phyloP scores from a whole-genome alignment of 768 basidiomycete species.

The Naganishia friedmannii region DNA sequence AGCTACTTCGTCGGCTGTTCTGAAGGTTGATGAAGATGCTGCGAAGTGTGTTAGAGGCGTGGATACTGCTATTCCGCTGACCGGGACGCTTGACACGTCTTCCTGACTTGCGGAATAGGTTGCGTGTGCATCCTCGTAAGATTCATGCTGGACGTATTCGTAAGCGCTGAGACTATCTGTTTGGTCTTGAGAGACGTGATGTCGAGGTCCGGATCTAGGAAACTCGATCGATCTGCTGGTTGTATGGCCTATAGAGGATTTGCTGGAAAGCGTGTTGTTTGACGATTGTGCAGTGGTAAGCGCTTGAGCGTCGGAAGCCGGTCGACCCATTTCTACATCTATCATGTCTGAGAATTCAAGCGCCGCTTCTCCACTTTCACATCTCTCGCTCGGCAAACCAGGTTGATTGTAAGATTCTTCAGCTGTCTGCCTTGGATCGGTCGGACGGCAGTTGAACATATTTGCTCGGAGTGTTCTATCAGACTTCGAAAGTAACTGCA shows the following conservation, averaged over 20 bases:
- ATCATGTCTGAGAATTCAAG: not conserved
- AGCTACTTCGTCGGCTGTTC: not conserved
- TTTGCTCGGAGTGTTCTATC: conserved; percentile 1
- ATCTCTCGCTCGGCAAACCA: not conserved
- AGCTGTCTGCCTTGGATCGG: not conserved
- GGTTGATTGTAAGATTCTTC: not conserved
- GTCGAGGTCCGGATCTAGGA: not conserved
- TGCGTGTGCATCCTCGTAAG: not conserved
- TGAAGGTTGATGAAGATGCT: not conserved
- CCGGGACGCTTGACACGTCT: not conserved
- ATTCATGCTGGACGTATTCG: not conserved
- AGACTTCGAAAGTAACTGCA: conserved; percentile 1
- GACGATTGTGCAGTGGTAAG: not conserved
- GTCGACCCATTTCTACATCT: not conserved
- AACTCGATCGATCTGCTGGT: conserved; percentile 1
- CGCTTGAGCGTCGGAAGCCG: not conserved
- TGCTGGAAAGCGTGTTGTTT: not conserved
- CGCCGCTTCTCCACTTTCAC: not conserved
- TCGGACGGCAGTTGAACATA: not conserved
- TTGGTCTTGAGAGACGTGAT: not conserved
- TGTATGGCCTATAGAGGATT: not conserved
- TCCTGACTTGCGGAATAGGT: not conserved
- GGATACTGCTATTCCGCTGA: not conserved
- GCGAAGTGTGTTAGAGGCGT: conserved; percentile 10
- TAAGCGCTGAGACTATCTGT: conserved; percentile 14